Evolutionary conservation across 164 flowering plant species (phyloP).

Genomic region (Buxus sempervirens): DNA sequence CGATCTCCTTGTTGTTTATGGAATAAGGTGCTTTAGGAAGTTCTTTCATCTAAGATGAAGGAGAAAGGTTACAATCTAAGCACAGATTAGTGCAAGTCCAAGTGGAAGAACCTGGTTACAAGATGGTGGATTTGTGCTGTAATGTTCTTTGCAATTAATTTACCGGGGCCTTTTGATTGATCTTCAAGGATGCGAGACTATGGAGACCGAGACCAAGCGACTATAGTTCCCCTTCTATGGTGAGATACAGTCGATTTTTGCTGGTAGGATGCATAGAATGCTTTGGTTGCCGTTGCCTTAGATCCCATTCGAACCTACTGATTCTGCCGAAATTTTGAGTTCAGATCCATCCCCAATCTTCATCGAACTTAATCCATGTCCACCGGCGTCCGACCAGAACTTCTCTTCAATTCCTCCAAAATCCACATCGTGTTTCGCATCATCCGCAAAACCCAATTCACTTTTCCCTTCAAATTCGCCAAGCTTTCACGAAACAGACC

Average conservation of each 20-base stretch:
- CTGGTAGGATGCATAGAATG: slow-evolving; percentile 76
- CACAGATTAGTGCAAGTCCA: slow-evolving; percentile 77
- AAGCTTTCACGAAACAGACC: slow-evolving; percentile 18
- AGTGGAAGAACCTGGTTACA: slow-evolving; percentile 71
- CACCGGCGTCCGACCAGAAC: slow-evolving; percentile 37
- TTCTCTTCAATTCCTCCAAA: slow-evolving; percentile 28
- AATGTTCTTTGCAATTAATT: too few species aligned
- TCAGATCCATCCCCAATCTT: slow-evolving; percentile 9
- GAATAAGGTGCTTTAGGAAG: slow-evolving; percentile 68
- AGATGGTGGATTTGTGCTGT: too few species aligned
- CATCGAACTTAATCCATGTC: slow-evolving; percentile 12
- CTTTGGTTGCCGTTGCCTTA: slow-evolving; percentile 41
- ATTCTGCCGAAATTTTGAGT: slow-evolving; percentile 9
- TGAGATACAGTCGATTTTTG: slow-evolving; percentile 73
- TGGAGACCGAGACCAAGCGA: slow-evolving; percentile 63
- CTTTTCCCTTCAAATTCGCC: slow-evolving; percentile 23
- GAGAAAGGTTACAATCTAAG: slow-evolving; percentile 62
- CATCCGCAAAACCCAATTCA: slow-evolving; percentile 27
- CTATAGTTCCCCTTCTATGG: slow-evolving; percentile 82
- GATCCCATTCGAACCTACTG: slow-evolving; percentile 8
- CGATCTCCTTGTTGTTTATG: slow-evolving; percentile 23
- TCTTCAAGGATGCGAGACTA: slow-evolving; percentile 71
- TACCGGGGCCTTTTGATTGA: neutral
- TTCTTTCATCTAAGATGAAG: slow-evolving; percentile 48
- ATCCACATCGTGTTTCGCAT: slow-evolving; percentile 21